phyloP scores from a whole-genome alignment of 768 basidiomycete species.

The Russula virescens region DNA sequence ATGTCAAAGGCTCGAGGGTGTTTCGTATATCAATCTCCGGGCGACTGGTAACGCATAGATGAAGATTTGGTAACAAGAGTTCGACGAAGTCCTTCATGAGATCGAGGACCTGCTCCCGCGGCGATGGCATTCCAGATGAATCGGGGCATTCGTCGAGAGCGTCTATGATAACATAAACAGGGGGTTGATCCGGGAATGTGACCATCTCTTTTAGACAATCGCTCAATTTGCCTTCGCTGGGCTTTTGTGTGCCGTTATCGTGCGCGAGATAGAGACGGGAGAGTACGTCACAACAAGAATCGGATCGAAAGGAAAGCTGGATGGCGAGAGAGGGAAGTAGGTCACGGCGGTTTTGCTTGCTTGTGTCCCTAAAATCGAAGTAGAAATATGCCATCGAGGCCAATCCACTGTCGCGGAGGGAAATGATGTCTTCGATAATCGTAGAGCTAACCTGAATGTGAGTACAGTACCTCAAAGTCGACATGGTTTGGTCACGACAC shows the following conservation, averaged over 20 bases:
- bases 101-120: background rate
- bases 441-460: background rate
- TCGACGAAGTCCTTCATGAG: background rate
- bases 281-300: background rate
- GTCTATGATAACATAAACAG: background rate
- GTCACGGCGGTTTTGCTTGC: background rate
- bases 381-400: background rate
- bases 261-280: background rate
- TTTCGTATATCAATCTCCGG: background rate
- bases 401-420: no score
- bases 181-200: background rate
- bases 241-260: background rate
- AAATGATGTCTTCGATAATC: background rate
- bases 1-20: background rate
- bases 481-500: background rate
- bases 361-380: background rate
- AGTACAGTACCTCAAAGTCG: background rate
- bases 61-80: background rate
- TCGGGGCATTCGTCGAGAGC: constrained; percentile 1
- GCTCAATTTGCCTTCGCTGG: background rate
- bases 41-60: background rate
- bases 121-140: constrained; percentile 1
- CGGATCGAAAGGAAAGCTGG: background rate
- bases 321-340: background rate
- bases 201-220: background rate